Conservation (phyloP, 2,329 filamentous ascomycete species). For the Apiospora malaysiana region DNA sequence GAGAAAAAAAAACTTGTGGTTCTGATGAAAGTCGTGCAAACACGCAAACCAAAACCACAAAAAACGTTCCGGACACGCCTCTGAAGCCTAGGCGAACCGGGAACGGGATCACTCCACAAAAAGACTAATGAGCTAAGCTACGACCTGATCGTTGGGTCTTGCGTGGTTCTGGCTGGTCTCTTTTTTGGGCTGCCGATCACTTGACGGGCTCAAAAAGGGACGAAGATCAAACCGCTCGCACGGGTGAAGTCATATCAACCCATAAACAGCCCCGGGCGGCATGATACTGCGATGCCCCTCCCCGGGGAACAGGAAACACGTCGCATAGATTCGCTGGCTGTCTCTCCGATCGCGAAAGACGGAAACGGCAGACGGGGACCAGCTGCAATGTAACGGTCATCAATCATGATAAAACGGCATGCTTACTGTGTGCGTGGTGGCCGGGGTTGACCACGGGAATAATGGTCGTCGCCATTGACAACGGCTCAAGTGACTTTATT, state of each 20-base stretch:
- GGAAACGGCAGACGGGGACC: not conserved
- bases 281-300: not conserved
- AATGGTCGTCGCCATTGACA: not conserved
- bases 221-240: constrained; percentile 7
- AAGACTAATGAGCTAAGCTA: not conserved
- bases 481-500: not conserved
- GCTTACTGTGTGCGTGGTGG: not conserved
- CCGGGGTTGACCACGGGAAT: not conserved
- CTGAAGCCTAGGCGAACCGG: not conserved
- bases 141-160: constrained; percentile 8
- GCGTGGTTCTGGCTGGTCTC: not conserved
- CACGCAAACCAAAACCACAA: constrained; percentile 3
- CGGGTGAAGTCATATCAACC: constrained; percentile 9
- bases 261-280: not conserved
- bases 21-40: not conserved
- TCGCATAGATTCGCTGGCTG: not conserved
- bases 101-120: constrained; percentile 11
- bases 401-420: not conserved
- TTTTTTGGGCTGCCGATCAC: not conserved
- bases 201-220: not conserved
- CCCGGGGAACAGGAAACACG: not conserved
- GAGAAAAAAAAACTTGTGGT: constrained; percentile 12
- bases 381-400: constrained; percentile 9
- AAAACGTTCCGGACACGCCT: not conserved
- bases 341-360: not conserved